Base-by-base conservation (phyloP, 2,329 filamentous ascomycete species). In the Cytospora chrysosperma region DNA sequence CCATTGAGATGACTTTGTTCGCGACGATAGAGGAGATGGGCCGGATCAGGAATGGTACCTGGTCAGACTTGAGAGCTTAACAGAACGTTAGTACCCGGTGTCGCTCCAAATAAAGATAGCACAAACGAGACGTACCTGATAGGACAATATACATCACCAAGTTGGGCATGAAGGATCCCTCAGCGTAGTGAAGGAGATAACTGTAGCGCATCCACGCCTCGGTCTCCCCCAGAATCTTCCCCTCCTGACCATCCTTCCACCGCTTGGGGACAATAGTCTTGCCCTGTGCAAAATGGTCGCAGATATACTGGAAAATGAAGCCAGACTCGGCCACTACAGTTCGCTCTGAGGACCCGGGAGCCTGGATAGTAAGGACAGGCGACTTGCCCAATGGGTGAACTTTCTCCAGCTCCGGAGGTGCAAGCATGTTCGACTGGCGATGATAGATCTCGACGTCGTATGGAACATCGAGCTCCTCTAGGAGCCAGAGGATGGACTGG, bases 361-460 rank as follows among this genome's bases (percentile, higher is more conserved):
- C 73, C n/a, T 76, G 78, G 69, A 97, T 80, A 10, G 84, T 85
- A 68, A 98, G 78, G 50, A 94, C 78, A 0, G 94, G 94, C 1
- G 92, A 93, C 75, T 97, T 97, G 66, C 94, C 94, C 4, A 97
- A 82, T 0, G 92, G 89, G 72, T 97, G 92, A 43, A 96, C 77
- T 67, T 91, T 82, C 71, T 90, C 88, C 53, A 97, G 83, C 70
- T 91, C 89, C 0, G 86, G 79, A 4, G 92, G 91, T 1, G 93
- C 93, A n/a, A 91, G 80, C 65, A 79, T 71, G 61, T 76, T 78
- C 67, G 63, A 47, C 37, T 81, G 73, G 59, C 93, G 88, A 75
- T 91, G 92, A 82, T 90, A 95, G 60, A 89, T 82, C 71, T 94
- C 86, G 63, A 97, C 78, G 66, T 93, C 86, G 76, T 96, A 97